A percentile compares a stretch with the other conserved stretches of the same genome.
These are phyloP conservation scores for Metarhizium guizhouense DNA, from an alignment of 2,329 filamentous ascomycete genomes.

Conservation along the genomic window DNA sequence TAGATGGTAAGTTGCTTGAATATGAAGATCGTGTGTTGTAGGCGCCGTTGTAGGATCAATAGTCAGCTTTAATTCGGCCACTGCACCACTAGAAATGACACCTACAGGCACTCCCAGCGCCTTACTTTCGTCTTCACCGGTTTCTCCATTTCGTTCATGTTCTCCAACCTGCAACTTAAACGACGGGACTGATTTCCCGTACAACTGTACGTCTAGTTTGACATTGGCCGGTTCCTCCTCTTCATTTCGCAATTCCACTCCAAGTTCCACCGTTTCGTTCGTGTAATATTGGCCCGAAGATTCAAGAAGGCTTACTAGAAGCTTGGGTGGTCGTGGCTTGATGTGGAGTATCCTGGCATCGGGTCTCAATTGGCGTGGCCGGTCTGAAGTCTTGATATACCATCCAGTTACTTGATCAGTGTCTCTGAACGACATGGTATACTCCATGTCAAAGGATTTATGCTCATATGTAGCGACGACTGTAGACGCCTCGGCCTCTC, in stretches of 20 bases:
- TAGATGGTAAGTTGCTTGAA: slow-evolving; percentile 71
- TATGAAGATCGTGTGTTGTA: slow-evolving; percentile 55
- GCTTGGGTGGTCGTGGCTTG: slow-evolving; percentile 82
- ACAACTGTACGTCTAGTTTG: slow-evolving; percentile 58
- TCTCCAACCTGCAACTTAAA: slow-evolving; percentile 33
- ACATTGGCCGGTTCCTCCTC: slow-evolving; percentile 73
- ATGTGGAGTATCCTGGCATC: slow-evolving; percentile 56
- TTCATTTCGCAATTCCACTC: slow-evolving; percentile 66
- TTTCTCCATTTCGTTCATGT: slow-evolving; percentile 21
- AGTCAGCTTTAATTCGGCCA: slow-evolving; percentile 34
- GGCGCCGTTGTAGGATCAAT: slow-evolving; percentile 42
- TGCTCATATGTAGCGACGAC: slow-evolving; percentile 55
- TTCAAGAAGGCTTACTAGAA: slow-evolving; percentile 61
- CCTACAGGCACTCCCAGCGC: slow-evolving; percentile 35
- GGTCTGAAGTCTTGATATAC: slow-evolving; percentile 35
- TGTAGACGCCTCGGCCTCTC: slow-evolving; percentile 59
- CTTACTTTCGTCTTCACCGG: slow-evolving; percentile 31
- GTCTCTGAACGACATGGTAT: slow-evolving; percentile 46
- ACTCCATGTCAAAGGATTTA: slow-evolving; percentile 58
- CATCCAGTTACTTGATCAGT: slow-evolving; percentile 36
- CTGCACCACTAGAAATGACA: slow-evolving; percentile 36
- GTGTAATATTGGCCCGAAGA: slow-evolving; percentile 70
- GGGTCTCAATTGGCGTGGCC: slow-evolving; percentile 37
- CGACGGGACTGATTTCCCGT: slow-evolving; percentile 45
- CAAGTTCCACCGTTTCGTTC: slow-evolving; percentile 64